Percentiles rank a stretch among this genome's conserved stretches.
Conservation (phyloP, 352 stramenopile genomes). For the Globisporangium heterothallicum region DNA sequence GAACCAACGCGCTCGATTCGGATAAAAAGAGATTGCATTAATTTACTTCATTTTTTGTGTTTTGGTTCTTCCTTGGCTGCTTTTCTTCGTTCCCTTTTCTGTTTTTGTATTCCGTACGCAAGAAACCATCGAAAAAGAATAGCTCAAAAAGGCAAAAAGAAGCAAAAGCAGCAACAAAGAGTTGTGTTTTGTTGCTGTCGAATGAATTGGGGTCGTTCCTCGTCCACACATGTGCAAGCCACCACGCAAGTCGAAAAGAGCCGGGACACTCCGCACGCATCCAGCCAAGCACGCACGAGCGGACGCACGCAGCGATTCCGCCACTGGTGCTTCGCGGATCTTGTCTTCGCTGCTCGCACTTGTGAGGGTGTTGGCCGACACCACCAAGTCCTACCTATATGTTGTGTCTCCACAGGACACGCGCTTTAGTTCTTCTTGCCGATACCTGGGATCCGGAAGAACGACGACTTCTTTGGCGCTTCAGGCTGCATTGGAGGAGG, state of each 20-base stretch:
- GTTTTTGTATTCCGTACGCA: conserved; percentile 5
- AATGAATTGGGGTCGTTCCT: too few species aligned
- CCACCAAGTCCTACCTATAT: conserved; percentile 13
- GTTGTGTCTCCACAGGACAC: not conserved
- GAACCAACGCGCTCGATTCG: too few species aligned
- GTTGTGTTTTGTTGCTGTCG: too few species aligned
- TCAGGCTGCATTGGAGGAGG: conserved; percentile 48
- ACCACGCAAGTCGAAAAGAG: too few species aligned
- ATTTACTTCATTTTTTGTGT: not conserved
- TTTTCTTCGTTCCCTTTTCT: too few species aligned
- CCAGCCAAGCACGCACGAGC: too few species aligned
- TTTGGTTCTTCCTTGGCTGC: not conserved
- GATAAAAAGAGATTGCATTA: not conserved
- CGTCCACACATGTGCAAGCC: too few species aligned
- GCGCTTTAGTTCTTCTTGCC: conserved; percentile 72
- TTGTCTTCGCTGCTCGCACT: too few species aligned
- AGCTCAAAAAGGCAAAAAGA: conserved; percentile 8
- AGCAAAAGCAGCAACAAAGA: too few species aligned
- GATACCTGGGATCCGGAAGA: conserved; percentile 60
- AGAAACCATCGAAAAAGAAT: too few species aligned
- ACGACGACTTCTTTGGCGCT: conserved; percentile 58
- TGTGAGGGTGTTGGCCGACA: not conserved
- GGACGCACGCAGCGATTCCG: not conserved
- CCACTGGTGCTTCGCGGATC: too few species aligned
- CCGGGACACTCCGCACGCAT: too few species aligned